phyloP scores from a whole-genome alignment of 1,139 yeast genomes.

The Saccharomyces hybrid region DNA sequence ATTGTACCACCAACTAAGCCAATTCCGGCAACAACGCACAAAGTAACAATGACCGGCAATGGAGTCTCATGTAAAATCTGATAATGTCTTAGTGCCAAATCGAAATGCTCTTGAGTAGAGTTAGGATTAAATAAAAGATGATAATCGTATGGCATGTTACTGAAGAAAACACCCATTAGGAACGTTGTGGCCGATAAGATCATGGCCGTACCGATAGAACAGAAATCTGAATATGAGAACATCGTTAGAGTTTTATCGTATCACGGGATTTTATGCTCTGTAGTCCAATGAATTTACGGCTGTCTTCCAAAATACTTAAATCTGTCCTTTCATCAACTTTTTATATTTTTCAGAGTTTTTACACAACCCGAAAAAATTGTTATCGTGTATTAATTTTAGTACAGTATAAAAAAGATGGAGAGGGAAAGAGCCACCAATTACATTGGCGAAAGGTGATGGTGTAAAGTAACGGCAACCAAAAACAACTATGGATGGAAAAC shows the following conservation, averaged over 20 bases:
- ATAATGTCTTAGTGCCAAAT: slow-evolving; percentile 63
- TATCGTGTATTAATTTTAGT: background rate
- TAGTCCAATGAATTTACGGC: background rate
- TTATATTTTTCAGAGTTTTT: background rate
- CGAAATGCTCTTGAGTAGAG: slow-evolving; percentile 48
- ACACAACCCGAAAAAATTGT: background rate
- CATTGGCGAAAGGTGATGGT: background rate
- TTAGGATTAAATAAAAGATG: slow-evolving; percentile 59
- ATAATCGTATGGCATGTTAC: slow-evolving; percentile 77
- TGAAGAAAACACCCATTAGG: slow-evolving; percentile 68
- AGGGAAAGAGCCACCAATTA: background rate
- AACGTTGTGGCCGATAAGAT: slow-evolving; percentile 48
- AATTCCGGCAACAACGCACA: slow-evolving; percentile 36
- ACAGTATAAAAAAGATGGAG: background rate
- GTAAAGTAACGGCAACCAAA: background rate
- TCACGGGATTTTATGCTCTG: background rate
- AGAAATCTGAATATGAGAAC: slow-evolving; percentile 16
- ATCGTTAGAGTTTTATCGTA: background rate
- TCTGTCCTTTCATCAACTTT: background rate
- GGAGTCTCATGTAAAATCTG: slow-evolving; percentile 48
- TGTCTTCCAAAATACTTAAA: background rate
- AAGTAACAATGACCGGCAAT: slow-evolving; percentile 50
- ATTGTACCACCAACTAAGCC: slow-evolving; percentile 69
- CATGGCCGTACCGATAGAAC: slow-evolving; percentile 27
- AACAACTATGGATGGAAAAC: background rate